Percentiles rank a stretch among this genome's conserved stretches.
Evolutionary conservation across 495 filamentous ascomycete species (phyloP).

Genomic region (Podospora sp.): DNA sequence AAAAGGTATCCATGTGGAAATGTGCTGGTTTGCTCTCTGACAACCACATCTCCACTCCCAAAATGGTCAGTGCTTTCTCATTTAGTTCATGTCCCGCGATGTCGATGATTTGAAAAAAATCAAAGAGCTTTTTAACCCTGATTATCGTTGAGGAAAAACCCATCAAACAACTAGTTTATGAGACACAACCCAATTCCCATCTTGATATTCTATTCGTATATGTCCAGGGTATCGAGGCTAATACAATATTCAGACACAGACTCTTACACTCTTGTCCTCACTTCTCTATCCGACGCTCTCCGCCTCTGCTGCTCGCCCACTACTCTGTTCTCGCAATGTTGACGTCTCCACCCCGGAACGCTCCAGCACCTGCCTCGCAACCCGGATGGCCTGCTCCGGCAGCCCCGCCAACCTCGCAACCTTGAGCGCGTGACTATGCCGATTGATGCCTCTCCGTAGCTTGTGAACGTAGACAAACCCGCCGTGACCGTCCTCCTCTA

Average conservation of each 20-base stretch:
- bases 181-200: slow-evolving; percentile 41
- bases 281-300: background rate
- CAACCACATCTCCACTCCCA: background rate
- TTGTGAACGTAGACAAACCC: slow-evolving; percentile 87
- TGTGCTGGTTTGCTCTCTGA: background rate
- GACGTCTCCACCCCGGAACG: slow-evolving; percentile 16
- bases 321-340: slow-evolving; percentile 9
- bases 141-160: slow-evolving; percentile 49
- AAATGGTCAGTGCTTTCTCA: slow-evolving; percentile 48
- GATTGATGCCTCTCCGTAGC: slow-evolving; percentile 80
- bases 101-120: slow-evolving; percentile 54
- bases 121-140: slow-evolving; percentile 63
- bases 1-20: background rate
- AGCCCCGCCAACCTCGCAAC: slow-evolving; percentile 85
- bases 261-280: background rate
- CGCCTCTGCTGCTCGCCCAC: background rate
- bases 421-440: slow-evolving; percentile 84
- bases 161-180: slow-evolving; percentile 50
- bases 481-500: slow-evolving; percentile 65
- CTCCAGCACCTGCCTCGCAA: slow-evolving; percentile 54
- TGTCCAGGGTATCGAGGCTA: slow-evolving; percentile 38
- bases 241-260: slow-evolving; percentile 8
- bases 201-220: slow-evolving; percentile 21
- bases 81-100: slow-evolving; percentile 16
- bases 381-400: slow-evolving; percentile 59